Evolutionary conservation across 73 alveolate species (phyloP), one percentile per base, ranked within the genome.

Genomic region (Strombidium stylifer): DNA sequence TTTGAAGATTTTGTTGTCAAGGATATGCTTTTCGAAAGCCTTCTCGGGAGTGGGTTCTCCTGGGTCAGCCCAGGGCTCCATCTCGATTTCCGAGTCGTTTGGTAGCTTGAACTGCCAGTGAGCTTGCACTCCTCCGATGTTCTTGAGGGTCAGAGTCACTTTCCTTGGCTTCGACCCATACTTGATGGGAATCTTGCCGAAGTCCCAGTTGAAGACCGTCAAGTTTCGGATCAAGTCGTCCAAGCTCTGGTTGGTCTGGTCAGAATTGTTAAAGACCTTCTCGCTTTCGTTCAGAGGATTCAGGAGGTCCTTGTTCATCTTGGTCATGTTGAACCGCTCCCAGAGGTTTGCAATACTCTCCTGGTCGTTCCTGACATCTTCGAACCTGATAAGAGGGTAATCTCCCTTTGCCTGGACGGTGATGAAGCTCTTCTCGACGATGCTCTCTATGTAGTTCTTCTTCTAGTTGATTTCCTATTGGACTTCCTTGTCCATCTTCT

Each of bases 21-120:
- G 60, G 25, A 96, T 94, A 61, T 96, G 98, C 69, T 93, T 89
- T 56, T 96, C 99, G 58, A 93, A 89, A 55, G 97, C 95, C 52
- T 90, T 95, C 65, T 93, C 97, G 36, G 89, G 92, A 42, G 96
- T 80, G 20, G 99, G 98, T 69, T 96, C 99, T 0, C 98, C 98
- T 20, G 99, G 98, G 69, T 96, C 99, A 83, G 97, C 98, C 99
- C 99, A 96, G 12, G 98, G 97, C 69, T 96, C 99, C 23, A 92
- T 69, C 69, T 93, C 97, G 25, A 96, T 87, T 44, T 90, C 87
- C 31, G 87, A 75, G 57, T 93, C 99, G 40, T 92, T 90, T 7
- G 98, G 98, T 47, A 96, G 68, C 71, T 93, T 95, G 53, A 96
- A 96, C 42, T 75, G 54, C 94, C 96, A 96, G 49, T 94, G 97